Base-by-base conservation (phyloP, 2,329 filamentous ascomycete genomes). In the Arachnomyces sp. region DNA sequence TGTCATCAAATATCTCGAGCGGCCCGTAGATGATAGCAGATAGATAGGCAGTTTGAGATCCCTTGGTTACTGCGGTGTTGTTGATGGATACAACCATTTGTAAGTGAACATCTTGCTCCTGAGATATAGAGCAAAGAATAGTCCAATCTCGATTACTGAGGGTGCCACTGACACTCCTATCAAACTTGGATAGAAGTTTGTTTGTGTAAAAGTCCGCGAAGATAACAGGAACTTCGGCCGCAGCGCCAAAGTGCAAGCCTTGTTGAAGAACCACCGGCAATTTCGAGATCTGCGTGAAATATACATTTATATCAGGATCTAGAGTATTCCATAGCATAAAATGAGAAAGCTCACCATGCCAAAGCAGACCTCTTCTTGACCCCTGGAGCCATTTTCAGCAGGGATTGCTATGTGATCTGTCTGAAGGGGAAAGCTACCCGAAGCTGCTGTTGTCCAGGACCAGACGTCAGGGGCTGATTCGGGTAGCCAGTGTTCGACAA, bases 1-100 rank as follows among this genome's bases (percentile, higher is more conserved):
- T 40, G n/a, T 43, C 33, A 4, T 53, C 48, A 31, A 49, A 51
- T 3, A 51, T 36, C 2, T 46, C 44, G 14, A 49, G 31, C 6
- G 48, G 46, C 14, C 53, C 53, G 41, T 49, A 48, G 7, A 49
- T 31, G 6, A 42, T 43, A 5, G 38, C 16, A 15, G 30, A 16
- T 4, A 39, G 11, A 16, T 31, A 14, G 13, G 32, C 25, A 33
- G 17, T 9, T 28, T 28, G 40, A 16, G 28, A 25, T 21, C 13
- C 11, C 18, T 11, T 34, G 32, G 12, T 30, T 38, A 32, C 36
- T 38, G 38, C 18, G 2, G 38, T 11, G 36, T 13, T 14, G n/a
- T 17, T 25, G 25, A 28, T 8, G 25, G 18, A 28, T 31, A 18
- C 40, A 21, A 21, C 31, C 17, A 17, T 6, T 31, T 34, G 28